These are phyloP conservation scores for Amyloporia xantha DNA, from an alignment of 768 basidiomycete species.

Conservation along the genomic window DNA sequence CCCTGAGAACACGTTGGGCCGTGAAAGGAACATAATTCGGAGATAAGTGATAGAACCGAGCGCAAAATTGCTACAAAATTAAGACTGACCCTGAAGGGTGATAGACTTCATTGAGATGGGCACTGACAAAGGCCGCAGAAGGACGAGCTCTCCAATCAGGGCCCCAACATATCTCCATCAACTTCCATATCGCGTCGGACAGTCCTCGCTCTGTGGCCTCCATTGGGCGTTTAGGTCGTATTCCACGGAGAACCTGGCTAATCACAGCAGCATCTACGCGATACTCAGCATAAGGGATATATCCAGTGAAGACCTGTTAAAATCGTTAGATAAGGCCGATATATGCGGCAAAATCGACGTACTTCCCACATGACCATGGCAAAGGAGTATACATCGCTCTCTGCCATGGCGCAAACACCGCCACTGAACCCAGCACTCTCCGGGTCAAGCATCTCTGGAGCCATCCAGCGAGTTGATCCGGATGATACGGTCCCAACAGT, in stretches of 20 bases:
- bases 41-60: too few species aligned
- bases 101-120: too few species aligned
- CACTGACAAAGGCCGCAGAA: background rate
- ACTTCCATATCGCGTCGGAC: conserved; percentile 1
- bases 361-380: conserved; percentile 14
- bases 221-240: conserved; percentile 1
- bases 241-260: background rate
- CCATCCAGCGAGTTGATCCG: conserved; percentile 17
- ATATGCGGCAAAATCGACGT: too few species aligned
- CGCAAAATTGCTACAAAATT: too few species aligned
- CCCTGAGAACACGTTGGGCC: too few species aligned
- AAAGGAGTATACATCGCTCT: conserved; percentile 18
- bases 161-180: conserved; percentile 7
- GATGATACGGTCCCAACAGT: background rate
- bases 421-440: background rate
- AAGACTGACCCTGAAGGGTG: too few species aligned
- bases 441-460: conserved; percentile 16
- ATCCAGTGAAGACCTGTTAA: conserved; percentile 4
- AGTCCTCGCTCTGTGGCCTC: background rate
- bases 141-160: background rate
- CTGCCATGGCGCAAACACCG: background rate
- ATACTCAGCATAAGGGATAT: background rate
- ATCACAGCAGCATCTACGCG: conserved; percentile 1
- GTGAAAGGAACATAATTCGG: too few species aligned
- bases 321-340: too few species aligned